Evolutionary conservation across 305 asterid genomes (phyloP).

Genomic region (Fraxinus nigra): DNA sequence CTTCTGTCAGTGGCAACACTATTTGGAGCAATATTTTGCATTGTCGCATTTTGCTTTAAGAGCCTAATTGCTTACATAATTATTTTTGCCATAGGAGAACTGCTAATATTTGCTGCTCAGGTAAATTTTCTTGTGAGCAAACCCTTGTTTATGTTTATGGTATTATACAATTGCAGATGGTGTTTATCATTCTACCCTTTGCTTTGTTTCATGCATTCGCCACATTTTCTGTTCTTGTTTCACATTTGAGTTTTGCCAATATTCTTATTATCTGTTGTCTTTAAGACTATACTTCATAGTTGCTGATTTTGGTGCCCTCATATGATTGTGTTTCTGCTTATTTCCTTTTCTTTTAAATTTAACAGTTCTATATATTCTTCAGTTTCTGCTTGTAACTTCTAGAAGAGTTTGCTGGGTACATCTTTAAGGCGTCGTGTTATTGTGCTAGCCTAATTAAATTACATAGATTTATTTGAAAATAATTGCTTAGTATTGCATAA

Average conservation of each 20-base stretch:
- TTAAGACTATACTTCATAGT: neutral
- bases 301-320: neutral
- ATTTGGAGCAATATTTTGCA: constrained; percentile 75
- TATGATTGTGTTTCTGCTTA: neutral
- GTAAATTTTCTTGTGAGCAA: constrained; percentile 31
- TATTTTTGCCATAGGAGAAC: constrained; percentile 75
- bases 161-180: neutral
- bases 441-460: neutral
- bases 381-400: neutral
- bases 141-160: constrained; percentile 11
- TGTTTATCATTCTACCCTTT: neutral
- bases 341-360: neutral
- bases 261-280: neutral
- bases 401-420: neutral
- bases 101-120: constrained; percentile 93
- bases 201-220: neutral
- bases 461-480: neutral
- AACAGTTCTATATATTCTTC: neutral
- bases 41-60: constrained; percentile 79
- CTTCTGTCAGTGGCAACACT: constrained; percentile 73
- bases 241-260: neutral
- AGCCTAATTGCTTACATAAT: constrained; percentile 60
- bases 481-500: neutral
- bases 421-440: neutral
- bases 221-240: neutral